Evolutionary conservation across 495 filamentous ascomycete species (phyloP).

Genomic region (Saxophila tyrrhenica): DNA sequence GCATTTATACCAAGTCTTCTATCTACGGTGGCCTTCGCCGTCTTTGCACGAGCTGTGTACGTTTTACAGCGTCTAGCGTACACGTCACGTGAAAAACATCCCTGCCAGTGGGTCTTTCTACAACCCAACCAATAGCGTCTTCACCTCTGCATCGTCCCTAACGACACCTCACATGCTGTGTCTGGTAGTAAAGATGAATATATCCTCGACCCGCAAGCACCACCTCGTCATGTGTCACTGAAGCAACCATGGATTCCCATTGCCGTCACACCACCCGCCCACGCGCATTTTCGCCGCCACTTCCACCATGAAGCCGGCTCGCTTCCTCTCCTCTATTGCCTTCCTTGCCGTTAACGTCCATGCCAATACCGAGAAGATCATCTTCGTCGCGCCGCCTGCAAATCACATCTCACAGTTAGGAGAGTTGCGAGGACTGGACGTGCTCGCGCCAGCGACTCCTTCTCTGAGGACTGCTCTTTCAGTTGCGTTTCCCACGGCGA

Average conservation of each 20-base stretch:
- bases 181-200: too few relatives aligned
- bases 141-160: too few relatives aligned
- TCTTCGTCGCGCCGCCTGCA: conserved; percentile 64
- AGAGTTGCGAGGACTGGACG: conserved; percentile 32
- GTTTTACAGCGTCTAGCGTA: too few relatives aligned
- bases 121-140: too few relatives aligned
- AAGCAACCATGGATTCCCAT: neutral
- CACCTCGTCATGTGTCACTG: neutral
- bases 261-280: neutral
- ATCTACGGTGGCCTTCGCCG: too few relatives aligned
- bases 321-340: conserved; percentile 20
- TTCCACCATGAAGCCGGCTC: conserved; percentile 5
- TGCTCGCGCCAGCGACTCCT: conserved; percentile 45
- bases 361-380: conserved; percentile 82
- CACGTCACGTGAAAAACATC: too few relatives aligned
- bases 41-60: too few relatives aligned
- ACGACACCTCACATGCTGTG: too few relatives aligned
- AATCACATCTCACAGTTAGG: conserved; percentile 48
- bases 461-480: conserved; percentile 50
- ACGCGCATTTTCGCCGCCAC: conserved; percentile 1
- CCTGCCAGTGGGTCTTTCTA: too few relatives aligned
- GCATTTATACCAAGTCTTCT: too few relatives aligned
- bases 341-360: conserved; percentile 26
- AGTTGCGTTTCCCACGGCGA: conserved; percentile 50
- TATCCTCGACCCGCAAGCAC: too few relatives aligned